Base-by-base conservation (phyloP, 1,139 yeast species). In the Lipomyces yarrowii region DNA sequence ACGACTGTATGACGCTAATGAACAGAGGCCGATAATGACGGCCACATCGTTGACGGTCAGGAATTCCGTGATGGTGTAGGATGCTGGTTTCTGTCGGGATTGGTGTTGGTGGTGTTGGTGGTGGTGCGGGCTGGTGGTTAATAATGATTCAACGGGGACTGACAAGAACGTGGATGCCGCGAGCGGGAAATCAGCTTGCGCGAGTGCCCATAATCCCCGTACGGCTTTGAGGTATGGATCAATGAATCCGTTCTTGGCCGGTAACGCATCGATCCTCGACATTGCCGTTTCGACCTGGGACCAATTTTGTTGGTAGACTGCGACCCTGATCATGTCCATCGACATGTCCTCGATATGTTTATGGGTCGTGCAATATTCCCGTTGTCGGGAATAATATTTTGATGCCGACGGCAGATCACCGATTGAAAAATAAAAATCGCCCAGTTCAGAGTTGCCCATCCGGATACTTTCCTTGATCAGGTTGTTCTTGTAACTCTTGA, bases 381-480 rank as follows among this genome's bases (percentile, higher is more conserved):
- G 56, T 42, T 63, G 70, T 13, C 71, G 63, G 8, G 57, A 26
- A 26, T 63, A 66, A 46, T 56, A 66, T 59, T 66, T 63, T 33
- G 64, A 57, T n/a, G 72, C 71, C 15, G 56, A 54, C 8, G 63
- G 26, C 26, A 70, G 54, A 32, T 70, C 70, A 6, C 72, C 72
- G 32, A 63, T 63, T 4, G 56, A 37, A 30, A 61, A 60, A 51
- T 65, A 63, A 42, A 67, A 68, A 57, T 68, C 65, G 1, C 70
- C 72, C 5, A 70, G 67, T 46, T 70, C 71, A 7, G 66, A 67
- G 32, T 70, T 61, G 10, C 71, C 72, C 67, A 70, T 69, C n/a
- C 72, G 65, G 48, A 70, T 70, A 56, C 70, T 66, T 61, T 70
- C 72, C 61, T 70, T 70, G 55, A 70, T 69, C 62, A 70, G 52